Evolutionary conservation across 2,329 filamentous ascomycete genomes (phyloP).

Genomic region (Verruconis gallopava): DNA sequence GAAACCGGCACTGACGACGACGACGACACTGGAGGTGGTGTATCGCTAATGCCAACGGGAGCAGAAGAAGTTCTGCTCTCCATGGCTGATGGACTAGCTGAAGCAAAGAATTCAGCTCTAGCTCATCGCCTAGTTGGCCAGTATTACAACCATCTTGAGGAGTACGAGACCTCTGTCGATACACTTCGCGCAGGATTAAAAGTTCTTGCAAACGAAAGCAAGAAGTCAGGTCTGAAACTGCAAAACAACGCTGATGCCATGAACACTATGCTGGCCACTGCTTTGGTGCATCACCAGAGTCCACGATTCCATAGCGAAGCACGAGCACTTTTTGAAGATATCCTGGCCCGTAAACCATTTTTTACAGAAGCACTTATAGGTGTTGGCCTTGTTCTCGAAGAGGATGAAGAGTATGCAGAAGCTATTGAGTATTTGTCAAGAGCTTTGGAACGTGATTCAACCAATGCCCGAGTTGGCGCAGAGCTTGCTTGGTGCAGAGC

Average conservation of each 20-base stretch:
- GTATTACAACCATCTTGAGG: conserved; percentile 74
- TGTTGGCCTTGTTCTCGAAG: conserved; percentile 81
- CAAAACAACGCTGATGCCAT: conserved; percentile 55
- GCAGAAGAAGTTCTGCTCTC: conserved; percentile 8
- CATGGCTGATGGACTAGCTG: conserved; percentile 31
- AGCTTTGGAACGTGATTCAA: conserved; percentile 58
- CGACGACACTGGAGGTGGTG: conserved; percentile 48
- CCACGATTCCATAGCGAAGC: conserved; percentile 84
- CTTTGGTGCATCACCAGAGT: conserved; percentile 78
- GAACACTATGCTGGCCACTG: conserved; percentile 68
- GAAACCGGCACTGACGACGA: conserved; percentile 26
- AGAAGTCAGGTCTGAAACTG: conserved; percentile 56
- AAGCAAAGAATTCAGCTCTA: conserved; percentile 53
- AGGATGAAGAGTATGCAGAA: conserved; percentile 75
- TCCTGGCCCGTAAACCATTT: conserved; percentile 60
- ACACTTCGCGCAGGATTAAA: conserved; percentile 62
- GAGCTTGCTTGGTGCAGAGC: conserved; percentile 91
- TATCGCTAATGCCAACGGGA: conserved; percentile 16
- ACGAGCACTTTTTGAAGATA: conserved; percentile 68
- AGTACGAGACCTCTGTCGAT: conserved; percentile 71
- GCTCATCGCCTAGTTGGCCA: conserved; percentile 73
- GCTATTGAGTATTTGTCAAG: conserved; percentile 70
- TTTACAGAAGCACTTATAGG: conserved; percentile 78
- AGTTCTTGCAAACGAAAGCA: conserved; percentile 45
- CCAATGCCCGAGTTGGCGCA: conserved; percentile 65